Percentiles rank a stretch among this genome's conserved stretches.
Conservation (phyloP, 495 filamentous ascomycete genomes). For the Neurospora intermedia region DNA sequence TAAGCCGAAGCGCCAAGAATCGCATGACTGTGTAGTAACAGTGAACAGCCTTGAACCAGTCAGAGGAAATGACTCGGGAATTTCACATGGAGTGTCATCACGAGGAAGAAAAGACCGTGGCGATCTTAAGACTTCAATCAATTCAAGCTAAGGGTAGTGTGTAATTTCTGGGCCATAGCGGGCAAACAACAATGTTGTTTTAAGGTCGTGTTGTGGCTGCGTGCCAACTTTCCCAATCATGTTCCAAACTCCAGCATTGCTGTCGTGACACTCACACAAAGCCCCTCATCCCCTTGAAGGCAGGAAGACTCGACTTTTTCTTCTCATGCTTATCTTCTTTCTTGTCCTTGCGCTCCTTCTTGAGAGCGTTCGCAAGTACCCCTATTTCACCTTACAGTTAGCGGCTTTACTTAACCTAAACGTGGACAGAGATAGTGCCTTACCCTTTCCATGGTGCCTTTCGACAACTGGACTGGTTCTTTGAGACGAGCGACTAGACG, state of each 20-base stretch:
- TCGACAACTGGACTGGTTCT: constrained; percentile 33
- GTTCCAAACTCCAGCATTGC: background rate
- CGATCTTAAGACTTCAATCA: background rate
- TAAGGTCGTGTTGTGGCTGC: background rate
- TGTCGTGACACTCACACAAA: constrained; percentile 26
- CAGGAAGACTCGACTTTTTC: constrained; percentile 32
- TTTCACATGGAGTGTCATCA: background rate
- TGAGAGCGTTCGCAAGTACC: constrained; percentile 46
- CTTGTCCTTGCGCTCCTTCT: constrained; percentile 43
- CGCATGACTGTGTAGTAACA: background rate
- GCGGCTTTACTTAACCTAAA: constrained; percentile 8
- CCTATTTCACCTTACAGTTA: constrained; percentile 28
- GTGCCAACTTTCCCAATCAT: background rate
- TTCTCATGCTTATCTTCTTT: constrained; percentile 39
- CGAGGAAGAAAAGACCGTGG: background rate
- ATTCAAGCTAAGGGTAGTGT: background rate
- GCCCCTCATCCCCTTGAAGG: constrained; percentile 40
- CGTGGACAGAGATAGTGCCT: constrained; percentile 17
- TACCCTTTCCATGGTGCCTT: constrained; percentile 35
- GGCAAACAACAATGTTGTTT: background rate
- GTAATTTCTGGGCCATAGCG: background rate
- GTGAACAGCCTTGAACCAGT: background rate
- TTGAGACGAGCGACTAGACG: constrained; percentile 1
- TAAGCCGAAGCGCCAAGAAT: background rate
- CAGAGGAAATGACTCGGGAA: background rate